A percentile compares a stretch with the other conserved stretches of the same genome.
Evolutionary conservation across 176 grass and related monocot genomes (phyloP).

Genomic region (Zoysia japonica): DNA sequence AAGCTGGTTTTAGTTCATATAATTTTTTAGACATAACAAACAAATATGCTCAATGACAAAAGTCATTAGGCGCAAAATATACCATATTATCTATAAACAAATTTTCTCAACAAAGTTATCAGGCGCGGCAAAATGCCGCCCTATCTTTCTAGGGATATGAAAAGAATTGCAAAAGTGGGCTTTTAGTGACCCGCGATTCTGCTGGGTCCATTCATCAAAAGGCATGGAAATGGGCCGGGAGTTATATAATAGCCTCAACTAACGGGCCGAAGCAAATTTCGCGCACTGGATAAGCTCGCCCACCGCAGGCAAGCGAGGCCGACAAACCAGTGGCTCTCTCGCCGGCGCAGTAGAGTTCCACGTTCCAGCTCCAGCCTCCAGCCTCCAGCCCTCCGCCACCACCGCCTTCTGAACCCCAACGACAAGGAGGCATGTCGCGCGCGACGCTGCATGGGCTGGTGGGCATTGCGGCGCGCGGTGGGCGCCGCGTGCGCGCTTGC

Average conservation of each 20-base stretch:
- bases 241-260: neutral
- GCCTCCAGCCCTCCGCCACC: neutral
- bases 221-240: neutral
- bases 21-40: too few relatives aligned
- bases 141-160: too few relatives aligned
- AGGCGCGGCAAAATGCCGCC: too few relatives aligned
- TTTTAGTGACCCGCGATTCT: too few relatives aligned
- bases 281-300: neutral
- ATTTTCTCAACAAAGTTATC: too few relatives aligned
- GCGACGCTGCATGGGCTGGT: constrained; percentile 57
- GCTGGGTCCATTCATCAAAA: too few relatives aligned
- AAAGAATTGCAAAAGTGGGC: too few relatives aligned
- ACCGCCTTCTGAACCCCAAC: neutral
- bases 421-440: constrained; percentile 42
- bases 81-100: too few relatives aligned
- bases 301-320: neutral
- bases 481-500: constrained; percentile 39
- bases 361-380: neutral
- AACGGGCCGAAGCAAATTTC: neutral
- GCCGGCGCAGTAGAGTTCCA: neutral
- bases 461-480: constrained; percentile 48
- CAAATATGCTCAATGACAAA: too few relatives aligned
- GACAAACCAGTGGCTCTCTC: neutral
- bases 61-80: too few relatives aligned
- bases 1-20: too few relatives aligned